phyloP scores from a whole-genome alignment of 176 grass and related monocot genomes.

The Aegilops longissima region DNA sequence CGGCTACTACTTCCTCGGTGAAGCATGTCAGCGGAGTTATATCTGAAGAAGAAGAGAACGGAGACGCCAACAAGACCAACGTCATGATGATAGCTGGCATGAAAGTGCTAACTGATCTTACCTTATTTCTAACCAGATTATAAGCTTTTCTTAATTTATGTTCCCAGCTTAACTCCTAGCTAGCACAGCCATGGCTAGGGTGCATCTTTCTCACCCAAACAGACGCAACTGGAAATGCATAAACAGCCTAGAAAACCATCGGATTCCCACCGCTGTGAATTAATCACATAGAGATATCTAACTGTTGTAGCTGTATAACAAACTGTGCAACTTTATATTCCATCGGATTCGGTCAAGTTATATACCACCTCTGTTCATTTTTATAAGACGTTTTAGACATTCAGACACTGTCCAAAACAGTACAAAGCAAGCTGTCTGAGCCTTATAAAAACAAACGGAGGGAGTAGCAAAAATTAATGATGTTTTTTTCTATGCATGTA shows the following conservation, averaged over 20 bases:
- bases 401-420: too few species aligned
- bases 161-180: not conserved
- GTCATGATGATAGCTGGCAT: not conserved
- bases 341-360: not conserved
- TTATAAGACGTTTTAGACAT: too few species aligned
- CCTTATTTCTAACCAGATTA: not conserved
- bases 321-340: not conserved
- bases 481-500: not conserved
- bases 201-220: not conserved
- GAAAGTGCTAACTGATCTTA: not conserved
- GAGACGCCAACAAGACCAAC: not conserved
- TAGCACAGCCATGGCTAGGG: not conserved
- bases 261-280: not conserved
- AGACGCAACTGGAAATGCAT: not conserved
- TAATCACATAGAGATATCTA: not conserved
- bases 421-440: too few species aligned
- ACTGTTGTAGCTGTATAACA: not conserved
- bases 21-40: not conserved
- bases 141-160: not conserved
- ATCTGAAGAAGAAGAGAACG: not conserved
- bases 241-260: not conserved
- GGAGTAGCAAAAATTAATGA: not conserved
- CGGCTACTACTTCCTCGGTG: not conserved
- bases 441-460: too few species aligned
- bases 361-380: too few species aligned